Percentiles rank a stretch among this genome's conserved stretches.
These are phyloP conservation scores for Sorghum bicolor DNA, from an alignment of 176 grass and related monocot genomes.

Conservation along the genomic window DNA sequence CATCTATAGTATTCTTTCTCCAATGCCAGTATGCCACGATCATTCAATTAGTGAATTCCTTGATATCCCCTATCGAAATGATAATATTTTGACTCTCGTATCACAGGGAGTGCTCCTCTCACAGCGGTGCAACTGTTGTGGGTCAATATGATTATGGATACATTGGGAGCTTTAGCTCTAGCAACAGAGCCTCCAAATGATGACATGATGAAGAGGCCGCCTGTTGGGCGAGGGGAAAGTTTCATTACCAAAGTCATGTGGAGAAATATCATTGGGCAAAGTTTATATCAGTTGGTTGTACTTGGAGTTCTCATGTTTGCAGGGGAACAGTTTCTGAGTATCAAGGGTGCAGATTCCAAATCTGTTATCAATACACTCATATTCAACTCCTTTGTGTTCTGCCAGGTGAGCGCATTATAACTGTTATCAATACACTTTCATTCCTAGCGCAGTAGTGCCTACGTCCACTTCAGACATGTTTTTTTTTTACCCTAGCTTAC, in stretches of 20 bases:
- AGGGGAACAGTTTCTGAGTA: conserved; percentile 61
- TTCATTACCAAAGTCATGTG: conserved; percentile 95
- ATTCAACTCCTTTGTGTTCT: conserved; percentile 98
- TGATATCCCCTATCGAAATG: not conserved
- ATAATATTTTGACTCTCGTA: conserved; percentile 2
- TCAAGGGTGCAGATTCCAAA: conserved; percentile 63
- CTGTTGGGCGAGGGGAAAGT: conserved; percentile 55
- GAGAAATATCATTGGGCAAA: conserved; percentile 91
- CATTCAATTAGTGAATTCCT: not conserved
- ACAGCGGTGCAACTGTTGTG: conserved; percentile 94
- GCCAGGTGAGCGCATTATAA: conserved; percentile 58
- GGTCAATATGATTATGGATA: conserved; percentile 99
- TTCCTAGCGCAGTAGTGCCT: not conserved
- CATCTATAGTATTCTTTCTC: not conserved
- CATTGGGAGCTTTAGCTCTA: conserved; percentile 84
- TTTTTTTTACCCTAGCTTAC: not conserved
- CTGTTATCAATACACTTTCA: not conserved
- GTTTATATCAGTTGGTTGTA: conserved; percentile 75
- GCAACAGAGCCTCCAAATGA: conserved; percentile 91
- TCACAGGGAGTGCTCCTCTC: conserved; percentile 75
- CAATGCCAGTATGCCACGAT: not conserved
- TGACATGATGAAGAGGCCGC: conserved; percentile 86
- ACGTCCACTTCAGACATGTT: not conserved
- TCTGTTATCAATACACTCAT: conserved; percentile 73
- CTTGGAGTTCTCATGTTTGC: conserved; percentile 75